These are phyloP conservation scores for Pythium guiyangense DNA, from an alignment of 352 stramenopile genomes.

Conservation along the genomic window DNA sequence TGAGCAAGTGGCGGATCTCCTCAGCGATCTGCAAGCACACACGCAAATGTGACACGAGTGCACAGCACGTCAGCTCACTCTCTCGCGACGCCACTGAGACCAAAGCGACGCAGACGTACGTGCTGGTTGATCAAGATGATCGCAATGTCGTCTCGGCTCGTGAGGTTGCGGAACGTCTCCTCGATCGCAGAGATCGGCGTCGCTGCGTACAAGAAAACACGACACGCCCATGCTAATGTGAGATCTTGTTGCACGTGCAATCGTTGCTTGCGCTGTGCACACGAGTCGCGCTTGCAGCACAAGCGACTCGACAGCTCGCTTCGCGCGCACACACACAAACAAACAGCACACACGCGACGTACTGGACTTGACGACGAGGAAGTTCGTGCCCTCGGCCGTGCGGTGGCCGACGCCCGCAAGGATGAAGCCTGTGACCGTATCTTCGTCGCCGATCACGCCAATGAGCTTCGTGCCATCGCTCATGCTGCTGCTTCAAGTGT, in stretches of 20 bases:
- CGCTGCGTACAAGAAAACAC: conserved; percentile 26
- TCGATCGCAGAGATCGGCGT: conserved; percentile 89
- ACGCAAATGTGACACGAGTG: background rate
- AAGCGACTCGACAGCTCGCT: background rate
- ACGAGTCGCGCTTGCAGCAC: background rate
- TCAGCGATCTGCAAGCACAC: conserved; percentile 83
- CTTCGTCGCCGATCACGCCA: conserved; percentile 90
- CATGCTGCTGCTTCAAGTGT: conserved; percentile 22
- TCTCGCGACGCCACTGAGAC: background rate
- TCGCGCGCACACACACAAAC: background rate
- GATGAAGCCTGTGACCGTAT: conserved; percentile 98
- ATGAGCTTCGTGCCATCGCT: conserved; percentile 84
- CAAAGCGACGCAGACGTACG: conserved; percentile 31
- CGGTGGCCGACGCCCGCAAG: conserved; percentile 95
- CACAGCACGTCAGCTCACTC: background rate
- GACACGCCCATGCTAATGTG: conserved; percentile 1
- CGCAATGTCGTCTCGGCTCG: conserved; percentile 93
- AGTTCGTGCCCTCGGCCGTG: conserved; percentile 94
- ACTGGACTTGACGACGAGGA: conserved; percentile 95
- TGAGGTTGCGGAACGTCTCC: conserved; percentile 91
- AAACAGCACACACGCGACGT: conserved; percentile 19
- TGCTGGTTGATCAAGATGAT: conserved; percentile 99
- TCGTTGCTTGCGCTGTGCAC: too few relatives aligned
- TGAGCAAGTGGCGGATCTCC: conserved; percentile 97
- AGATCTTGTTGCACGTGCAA: too few relatives aligned